Conservation (phyloP, 257 asterid species). For the Oldenlandia corymbosa region DNA sequence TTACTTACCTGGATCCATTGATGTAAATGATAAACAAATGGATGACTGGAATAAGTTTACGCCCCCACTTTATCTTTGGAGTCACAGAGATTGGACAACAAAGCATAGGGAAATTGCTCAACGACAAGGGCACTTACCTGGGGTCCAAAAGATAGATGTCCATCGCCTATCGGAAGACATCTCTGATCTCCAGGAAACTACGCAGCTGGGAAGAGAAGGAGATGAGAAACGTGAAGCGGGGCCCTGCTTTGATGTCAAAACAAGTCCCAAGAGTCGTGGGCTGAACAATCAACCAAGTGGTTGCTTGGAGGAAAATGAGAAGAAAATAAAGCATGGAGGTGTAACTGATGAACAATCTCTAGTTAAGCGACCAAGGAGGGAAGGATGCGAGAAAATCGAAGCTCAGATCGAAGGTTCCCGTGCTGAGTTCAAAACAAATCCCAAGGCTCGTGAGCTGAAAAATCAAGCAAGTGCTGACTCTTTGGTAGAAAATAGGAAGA, state of each 20-base stretch:
- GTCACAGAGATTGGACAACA: constrained; percentile 56
- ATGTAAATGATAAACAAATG: constrained; percentile 55
- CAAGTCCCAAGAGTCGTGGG: constrained; percentile 18
- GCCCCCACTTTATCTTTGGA: constrained; percentile 83
- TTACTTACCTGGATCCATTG: constrained; percentile 84
- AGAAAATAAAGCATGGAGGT: constrained; percentile 11
- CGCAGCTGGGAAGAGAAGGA: too few species aligned
- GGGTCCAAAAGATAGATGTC: constrained; percentile 17
- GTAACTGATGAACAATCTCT: constrained; percentile 19
- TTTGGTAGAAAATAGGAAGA: constrained; percentile 9
- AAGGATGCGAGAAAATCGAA: too few species aligned
- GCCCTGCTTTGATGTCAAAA: too few species aligned
- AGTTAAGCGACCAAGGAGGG: constrained; percentile 15
- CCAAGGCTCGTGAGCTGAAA: constrained; percentile 16
- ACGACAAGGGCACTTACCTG: constrained; percentile 41
- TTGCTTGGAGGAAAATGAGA: constrained; percentile 11
- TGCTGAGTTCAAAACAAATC: constrained; percentile 25
- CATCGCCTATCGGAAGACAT: background rate
- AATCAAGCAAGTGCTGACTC: constrained; percentile 16
- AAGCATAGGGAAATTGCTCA: constrained; percentile 65
- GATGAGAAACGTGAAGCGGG: too few species aligned
- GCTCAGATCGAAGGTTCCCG: too few species aligned
- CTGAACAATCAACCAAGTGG: constrained; percentile 19
- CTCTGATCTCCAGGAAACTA: constrained; percentile 15
- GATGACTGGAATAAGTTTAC: constrained; percentile 73